Evolutionary conservation across 2,329 filamentous ascomycete species (phyloP).

Genomic region (Lachnellula hyalina): DNA sequence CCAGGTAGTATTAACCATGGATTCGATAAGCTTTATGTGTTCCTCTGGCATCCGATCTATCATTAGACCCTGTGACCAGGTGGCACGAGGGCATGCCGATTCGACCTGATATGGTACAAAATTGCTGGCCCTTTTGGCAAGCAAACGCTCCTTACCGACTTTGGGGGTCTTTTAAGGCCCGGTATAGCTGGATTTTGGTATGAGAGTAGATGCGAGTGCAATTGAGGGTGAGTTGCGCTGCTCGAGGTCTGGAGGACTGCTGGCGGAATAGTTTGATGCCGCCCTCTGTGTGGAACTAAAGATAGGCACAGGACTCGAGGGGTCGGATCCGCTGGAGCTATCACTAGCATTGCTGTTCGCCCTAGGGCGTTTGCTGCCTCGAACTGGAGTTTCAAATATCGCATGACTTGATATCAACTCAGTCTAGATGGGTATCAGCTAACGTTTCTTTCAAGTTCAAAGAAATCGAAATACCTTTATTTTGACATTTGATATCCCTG

Average conservation of each 20-base stretch:
- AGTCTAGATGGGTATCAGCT: neutral
- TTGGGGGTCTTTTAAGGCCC: neutral
- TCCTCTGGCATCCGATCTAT: neutral
- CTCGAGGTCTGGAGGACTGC: neutral
- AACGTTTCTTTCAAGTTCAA: too few species aligned
- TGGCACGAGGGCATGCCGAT: neutral
- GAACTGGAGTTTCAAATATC: neutral
- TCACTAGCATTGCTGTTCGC: neutral
- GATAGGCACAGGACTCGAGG: neutral
- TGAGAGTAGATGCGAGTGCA: neutral
- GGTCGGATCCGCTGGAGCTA: constrained; percentile 1
- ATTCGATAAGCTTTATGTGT: neutral
- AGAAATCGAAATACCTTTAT: neutral
- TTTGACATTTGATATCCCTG: neutral
- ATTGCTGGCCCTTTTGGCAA: too few species aligned
- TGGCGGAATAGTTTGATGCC: neutral
- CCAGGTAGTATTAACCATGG: too few species aligned
- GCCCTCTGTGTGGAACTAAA: neutral
- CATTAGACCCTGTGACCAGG: too few species aligned
- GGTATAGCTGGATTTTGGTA: neutral
- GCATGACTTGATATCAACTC: neutral
- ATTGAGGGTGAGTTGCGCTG: neutral
- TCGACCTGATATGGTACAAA: too few species aligned
- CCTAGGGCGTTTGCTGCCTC: neutral
- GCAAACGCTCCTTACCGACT: neutral